Percentiles rank a stretch among this genome's conserved stretches.
Evolutionary conservation across 169 alveolate species (phyloP).

Genomic region (Plasmodium cynomolgi): DNA sequence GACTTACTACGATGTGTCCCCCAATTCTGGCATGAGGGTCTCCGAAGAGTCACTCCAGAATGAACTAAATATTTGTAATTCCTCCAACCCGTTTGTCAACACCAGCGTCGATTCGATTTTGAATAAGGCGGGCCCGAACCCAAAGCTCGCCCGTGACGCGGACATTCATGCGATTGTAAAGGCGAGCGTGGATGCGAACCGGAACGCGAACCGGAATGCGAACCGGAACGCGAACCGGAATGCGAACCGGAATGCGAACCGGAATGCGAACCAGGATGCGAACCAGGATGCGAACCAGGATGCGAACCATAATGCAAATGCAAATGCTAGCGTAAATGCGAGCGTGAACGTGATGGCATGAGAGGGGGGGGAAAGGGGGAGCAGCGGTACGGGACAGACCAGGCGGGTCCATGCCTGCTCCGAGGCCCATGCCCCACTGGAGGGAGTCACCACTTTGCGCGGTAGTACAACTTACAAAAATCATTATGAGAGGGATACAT

Average conservation of each 20-base stretch:
- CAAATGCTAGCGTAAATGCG: no score
- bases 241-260: no score
- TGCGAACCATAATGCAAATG: no score
- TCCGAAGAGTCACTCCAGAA: background rate
- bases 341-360: background rate
- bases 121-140: background rate
- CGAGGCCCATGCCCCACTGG: background rate
- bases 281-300: no score
- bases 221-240: no score
- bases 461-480: background rate
- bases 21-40: background rate
- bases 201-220: no score
- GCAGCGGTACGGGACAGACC: background rate
- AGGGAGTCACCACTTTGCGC: background rate
- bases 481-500: background rate
- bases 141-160: background rate
- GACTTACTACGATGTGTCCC: background rate
- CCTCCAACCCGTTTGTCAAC: conserved; percentile 27
- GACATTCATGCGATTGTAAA: background rate
- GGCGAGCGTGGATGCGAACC: background rate
- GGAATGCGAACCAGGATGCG: no score
- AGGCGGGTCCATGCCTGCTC: background rate
- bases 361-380: background rate
- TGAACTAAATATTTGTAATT: background rate
- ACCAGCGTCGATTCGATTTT: background rate